Percentiles rank a stretch among this genome's conserved stretches.
Conservation (phyloP, 257 asterid genomes). For the Eucommia ulmoides region DNA sequence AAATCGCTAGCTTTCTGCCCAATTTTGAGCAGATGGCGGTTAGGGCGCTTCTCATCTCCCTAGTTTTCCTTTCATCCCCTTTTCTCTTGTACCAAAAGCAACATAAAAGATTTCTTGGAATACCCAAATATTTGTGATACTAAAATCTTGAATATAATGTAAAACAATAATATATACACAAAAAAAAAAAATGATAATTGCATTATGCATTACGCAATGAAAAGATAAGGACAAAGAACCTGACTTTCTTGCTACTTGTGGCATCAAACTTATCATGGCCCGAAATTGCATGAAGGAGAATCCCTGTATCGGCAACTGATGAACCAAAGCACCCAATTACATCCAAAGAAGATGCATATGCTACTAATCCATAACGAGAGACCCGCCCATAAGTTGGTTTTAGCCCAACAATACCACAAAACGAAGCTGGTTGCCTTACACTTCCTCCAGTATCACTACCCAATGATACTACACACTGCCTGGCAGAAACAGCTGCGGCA, state of each 20-base stretch:
- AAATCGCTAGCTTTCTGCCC: no score
- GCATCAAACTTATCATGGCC: constrained; percentile 93
- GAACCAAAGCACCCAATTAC: constrained; percentile 97
- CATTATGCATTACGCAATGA: neutral
- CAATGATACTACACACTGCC: constrained; percentile 87
- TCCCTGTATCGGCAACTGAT: constrained; percentile 94
- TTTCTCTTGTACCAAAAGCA: no score
- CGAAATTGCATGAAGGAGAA: constrained; percentile 60
- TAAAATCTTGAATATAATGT: no score
- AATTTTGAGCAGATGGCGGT: no score
- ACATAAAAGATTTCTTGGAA: no score
- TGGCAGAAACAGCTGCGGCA: constrained; percentile 94
- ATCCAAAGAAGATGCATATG: constrained; percentile 95
- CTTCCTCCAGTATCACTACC: constrained; percentile 99
- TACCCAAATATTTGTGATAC: no score
- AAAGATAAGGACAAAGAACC: constrained; percentile 5
- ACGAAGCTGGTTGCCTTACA: constrained; percentile 96
- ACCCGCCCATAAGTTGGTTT: constrained; percentile 98
- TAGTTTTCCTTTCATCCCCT: no score
- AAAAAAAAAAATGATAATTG: no score
- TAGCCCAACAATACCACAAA: constrained; percentile 91
- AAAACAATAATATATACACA: no score
- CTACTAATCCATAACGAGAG: constrained; percentile 95
- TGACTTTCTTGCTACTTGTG: constrained; percentile 68
- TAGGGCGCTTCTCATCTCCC: no score